Evolutionary conservation across 805 yeast species (phyloP), one percentile per base, ranked within the genome.

Genomic region (Wickerhamiella shivajii): DNA sequence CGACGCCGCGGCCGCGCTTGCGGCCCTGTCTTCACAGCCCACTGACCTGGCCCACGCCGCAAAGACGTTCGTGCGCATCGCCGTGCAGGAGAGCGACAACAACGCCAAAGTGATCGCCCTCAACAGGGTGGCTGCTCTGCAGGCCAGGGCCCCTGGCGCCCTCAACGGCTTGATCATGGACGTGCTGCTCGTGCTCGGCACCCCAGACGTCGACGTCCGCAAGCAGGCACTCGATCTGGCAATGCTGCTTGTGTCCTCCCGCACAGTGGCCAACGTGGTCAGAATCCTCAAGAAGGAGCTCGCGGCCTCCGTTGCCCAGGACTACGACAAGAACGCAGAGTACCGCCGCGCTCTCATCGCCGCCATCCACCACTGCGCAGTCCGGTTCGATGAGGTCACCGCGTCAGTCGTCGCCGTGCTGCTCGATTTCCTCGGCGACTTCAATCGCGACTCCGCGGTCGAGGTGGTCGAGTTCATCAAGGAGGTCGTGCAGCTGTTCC

Each of bases 221-320:
- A 68, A 71, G 44, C 80, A 79, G 57, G 94, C 94, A 4, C 66
- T 92, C 41, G 77, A 74, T 37, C 78, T 87, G 32, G 71, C 93
- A n/a, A 63, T 90, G 50, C 67, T 73, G 41, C 66, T 90, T 50
- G 74, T 84, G 30, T 66, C 92, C 25, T 70, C 77, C 46, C 79
- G 93, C 62, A 87, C 87, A 46, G 94, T 84, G 34, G 95, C 84
- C 50, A 94, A 83, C 50, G 93, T 87, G 23, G 78, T 90, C 43
- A 81, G 84, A 51, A 68, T 87, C 44, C 71, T 90, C 57, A 87
- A 81, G 61, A 90, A 83, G 52, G 99, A 90, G 60, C 68, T 90
- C 37, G 76, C 77, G 47, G 71, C 69, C 43, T 72, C 93, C 4
- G 64, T 81, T 12, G 62, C 66, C 31, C 65, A 64, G 37, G 56